These are phyloP conservation scores for Vigna radiata DNA, from an alignment of 306 rosid species.

Conservation along the genomic window DNA sequence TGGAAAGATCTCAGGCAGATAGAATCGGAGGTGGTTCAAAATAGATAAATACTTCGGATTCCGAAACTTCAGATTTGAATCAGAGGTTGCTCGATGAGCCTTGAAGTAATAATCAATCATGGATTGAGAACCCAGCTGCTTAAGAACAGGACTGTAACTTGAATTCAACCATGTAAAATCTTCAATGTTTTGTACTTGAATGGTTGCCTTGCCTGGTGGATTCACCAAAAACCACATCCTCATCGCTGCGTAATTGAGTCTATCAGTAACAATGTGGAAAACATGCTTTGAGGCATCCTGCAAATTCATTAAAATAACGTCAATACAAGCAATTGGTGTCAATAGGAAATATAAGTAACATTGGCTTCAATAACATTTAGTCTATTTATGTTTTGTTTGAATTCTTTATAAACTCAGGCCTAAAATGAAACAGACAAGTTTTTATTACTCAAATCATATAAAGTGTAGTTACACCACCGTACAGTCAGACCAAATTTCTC, in stretches of 20 bases:
- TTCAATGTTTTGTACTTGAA: conserved; percentile 89
- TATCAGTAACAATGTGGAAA: conserved; percentile 91
- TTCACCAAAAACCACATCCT: conserved; percentile 98
- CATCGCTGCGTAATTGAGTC: conserved; percentile 95
- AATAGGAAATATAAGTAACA: conserved; percentile 34
- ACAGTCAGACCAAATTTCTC: conserved; percentile 9
- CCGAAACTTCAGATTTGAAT: conserved; percentile 87
- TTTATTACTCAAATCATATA: neutral
- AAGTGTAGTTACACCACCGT: conserved; percentile 12
- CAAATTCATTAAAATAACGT: conserved; percentile 40
- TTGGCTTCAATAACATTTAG: neutral
- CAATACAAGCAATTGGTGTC: conserved; percentile 33
- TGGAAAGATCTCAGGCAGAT: conserved; percentile 94
- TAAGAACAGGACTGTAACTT: conserved; percentile 96
- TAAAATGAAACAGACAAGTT: conserved; percentile 8
- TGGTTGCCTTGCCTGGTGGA: conserved; percentile 81
- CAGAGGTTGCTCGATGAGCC: conserved; percentile 82
- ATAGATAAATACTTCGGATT: conserved; percentile 96
- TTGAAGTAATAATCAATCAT: conserved; percentile 93
- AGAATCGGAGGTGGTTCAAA: conserved; percentile 97
- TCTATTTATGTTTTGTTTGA: neutral
- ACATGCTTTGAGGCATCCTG: conserved; percentile 91
- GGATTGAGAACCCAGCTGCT: conserved; percentile 83
- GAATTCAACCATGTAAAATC: conserved; percentile 95
- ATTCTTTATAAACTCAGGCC: neutral